A percentile compares a stretch with the other conserved stretches of the same genome.
Conservation (phyloP, 1,284 basidiomycete genomes). For the Porodaedalea pini region DNA sequence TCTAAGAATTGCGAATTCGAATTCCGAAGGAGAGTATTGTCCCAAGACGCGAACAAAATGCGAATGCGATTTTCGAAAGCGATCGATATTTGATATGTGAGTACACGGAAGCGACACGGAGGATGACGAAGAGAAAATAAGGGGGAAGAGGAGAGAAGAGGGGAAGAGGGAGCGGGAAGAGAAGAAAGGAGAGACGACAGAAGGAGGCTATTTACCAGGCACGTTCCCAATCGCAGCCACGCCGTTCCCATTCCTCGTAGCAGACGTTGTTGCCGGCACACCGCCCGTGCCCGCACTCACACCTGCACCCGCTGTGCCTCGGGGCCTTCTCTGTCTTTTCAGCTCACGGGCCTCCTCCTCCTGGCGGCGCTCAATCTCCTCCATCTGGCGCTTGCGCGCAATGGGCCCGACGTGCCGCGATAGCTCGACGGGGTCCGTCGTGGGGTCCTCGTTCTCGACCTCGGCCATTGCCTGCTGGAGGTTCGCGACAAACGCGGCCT, state of each 20-base stretch:
- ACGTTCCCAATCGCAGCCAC: neutral
- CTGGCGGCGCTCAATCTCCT: conserved; percentile 35
- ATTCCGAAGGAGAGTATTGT: neutral
- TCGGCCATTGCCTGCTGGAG: conserved; percentile 47
- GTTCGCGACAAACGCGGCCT: conserved; percentile 40
- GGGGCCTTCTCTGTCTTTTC: conserved; percentile 30
- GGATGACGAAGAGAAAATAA: neutral
- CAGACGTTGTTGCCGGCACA: conserved; percentile 20
- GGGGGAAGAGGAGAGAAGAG: neutral
- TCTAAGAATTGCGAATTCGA: conserved; percentile 2
- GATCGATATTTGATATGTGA: conserved; percentile 12
- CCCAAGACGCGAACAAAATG: conserved; percentile 3
- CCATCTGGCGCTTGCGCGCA: conserved; percentile 44
- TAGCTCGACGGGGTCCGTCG: conserved; percentile 41
- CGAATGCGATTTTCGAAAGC: conserved; percentile 3
- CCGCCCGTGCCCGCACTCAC: neutral
- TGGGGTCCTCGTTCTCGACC: conserved; percentile 44
- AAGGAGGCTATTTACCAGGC: conserved; percentile 19
- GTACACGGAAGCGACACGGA: conserved; percentile 12
- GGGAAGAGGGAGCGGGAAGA: neutral
- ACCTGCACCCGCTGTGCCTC: conserved; percentile 11
- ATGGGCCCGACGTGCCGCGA: conserved; percentile 45
- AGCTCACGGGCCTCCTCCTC: conserved; percentile 42
- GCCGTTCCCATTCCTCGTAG: conserved; percentile 28
- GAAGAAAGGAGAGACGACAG: conserved; percentile 1